A percentile compares a stretch with the other conserved stretches of the same genome.
phyloP scores from a whole-genome alignment of 2,329 filamentous ascomycete species.

The Grosmannia huntii region DNA sequence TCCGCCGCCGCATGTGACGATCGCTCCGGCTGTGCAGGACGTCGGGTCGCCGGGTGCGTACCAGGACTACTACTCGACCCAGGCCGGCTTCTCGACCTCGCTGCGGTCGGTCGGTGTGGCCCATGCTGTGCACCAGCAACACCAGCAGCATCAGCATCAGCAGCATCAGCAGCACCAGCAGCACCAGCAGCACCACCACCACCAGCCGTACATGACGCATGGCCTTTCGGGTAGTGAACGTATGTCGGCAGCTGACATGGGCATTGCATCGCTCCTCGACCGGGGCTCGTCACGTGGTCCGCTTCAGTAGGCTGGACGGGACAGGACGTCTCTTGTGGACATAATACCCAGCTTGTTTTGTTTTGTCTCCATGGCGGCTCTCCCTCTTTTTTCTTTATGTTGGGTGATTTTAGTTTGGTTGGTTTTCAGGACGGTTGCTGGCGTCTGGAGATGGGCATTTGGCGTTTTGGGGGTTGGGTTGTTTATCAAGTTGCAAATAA shows the following conservation, averaged over 20 bases:
- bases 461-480: no score
- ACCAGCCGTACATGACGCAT: conserved; percentile 29
- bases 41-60: conserved; percentile 11
- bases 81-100: conserved; percentile 37
- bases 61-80: conserved; percentile 15
- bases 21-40: conserved; percentile 10
- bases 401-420: no score
- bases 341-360: conserved; percentile 2
- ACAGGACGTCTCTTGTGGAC: background rate
- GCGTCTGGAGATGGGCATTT: no score
- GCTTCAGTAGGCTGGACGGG: background rate
- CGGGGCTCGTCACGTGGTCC: conserved; percentile 20
- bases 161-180: background rate
- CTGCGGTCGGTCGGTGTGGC: conserved; percentile 18
- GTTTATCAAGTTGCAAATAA: no score
- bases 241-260: conserved; percentile 44
- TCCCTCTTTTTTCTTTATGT: no score
- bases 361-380: no score
- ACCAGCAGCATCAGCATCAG: conserved; percentile 6
- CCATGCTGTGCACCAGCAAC: background rate
- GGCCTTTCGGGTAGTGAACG: conserved; percentile 22
- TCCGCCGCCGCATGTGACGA: conserved; percentile 3
- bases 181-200: conserved; percentile 6
- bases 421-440: no score
- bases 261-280: conserved; percentile 47